Evolutionary conservation across 192 early-diverging fungal genomes (phyloP).

Genomic region (Chytriomyces sp.): DNA sequence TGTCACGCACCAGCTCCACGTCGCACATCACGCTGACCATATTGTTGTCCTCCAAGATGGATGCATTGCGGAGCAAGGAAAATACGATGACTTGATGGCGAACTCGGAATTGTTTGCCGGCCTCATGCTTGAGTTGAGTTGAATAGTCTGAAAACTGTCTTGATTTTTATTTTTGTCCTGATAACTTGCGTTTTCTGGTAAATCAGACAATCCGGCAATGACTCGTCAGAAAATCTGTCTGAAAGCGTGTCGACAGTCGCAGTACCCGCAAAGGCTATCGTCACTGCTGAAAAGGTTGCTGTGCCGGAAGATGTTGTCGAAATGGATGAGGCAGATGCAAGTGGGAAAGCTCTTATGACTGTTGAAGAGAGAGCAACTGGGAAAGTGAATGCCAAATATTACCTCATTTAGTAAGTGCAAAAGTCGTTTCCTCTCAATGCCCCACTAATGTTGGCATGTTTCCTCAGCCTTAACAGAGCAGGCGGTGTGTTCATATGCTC

Average conservation of each 20-base stretch:
- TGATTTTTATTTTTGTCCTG: slow-evolving; percentile 59
- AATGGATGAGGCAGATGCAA: slow-evolving; percentile 30
- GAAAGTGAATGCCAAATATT: slow-evolving; percentile 60
- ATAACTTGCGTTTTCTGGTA: background rate
- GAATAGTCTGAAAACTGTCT: slow-evolving; percentile 62
- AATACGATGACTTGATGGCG: slow-evolving; percentile 74
- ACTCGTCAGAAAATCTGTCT: background rate
- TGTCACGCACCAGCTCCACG: slow-evolving; percentile 44
- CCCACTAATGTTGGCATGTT: slow-evolving; percentile 61
- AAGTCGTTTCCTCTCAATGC: background rate
- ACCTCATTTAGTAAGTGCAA: slow-evolving; percentile 11
- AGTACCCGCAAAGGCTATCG: background rate
- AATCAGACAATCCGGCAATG: background rate
- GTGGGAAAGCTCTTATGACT: slow-evolving; percentile 66
- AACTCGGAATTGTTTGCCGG: slow-evolving; percentile 65
- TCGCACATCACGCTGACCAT: slow-evolving; percentile 67
- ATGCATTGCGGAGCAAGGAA: slow-evolving; percentile 68
- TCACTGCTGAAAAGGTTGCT: background rate
- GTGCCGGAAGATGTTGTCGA: slow-evolving; percentile 5
- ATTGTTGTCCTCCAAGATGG: slow-evolving; percentile 72
- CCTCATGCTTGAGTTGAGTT: slow-evolving; percentile 74
- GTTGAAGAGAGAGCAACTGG: slow-evolving; percentile 87
- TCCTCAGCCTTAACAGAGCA: slow-evolving; percentile 67
- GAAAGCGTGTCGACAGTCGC: background rate
- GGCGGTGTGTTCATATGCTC: slow-evolving; percentile 59